These are phyloP conservation scores for Cladophialophora chaetospira DNA, from an alignment of 2,329 filamentous ascomycete species.

Conservation along the genomic window DNA sequence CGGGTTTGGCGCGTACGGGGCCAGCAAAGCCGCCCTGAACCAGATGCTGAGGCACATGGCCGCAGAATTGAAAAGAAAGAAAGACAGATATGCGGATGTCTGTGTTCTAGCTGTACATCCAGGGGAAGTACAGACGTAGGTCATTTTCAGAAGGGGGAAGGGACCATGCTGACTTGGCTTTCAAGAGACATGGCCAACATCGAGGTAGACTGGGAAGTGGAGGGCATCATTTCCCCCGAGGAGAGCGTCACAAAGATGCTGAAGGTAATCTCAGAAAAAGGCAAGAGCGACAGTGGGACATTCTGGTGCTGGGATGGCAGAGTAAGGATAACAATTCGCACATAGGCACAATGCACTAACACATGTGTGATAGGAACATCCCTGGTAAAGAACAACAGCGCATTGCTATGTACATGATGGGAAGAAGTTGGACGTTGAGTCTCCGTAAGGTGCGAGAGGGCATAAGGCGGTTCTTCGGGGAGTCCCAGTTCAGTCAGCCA, in stretches of 20 bases:
- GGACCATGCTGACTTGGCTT: constrained; percentile 11
- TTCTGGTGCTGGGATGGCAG: constrained; percentile 60
- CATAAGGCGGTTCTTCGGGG: too few relatives aligned
- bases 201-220: constrained; percentile 54
- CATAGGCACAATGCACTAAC: not conserved
- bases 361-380: constrained; percentile 19
- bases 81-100: constrained; percentile 39
- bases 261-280: constrained; percentile 53
- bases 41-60: constrained; percentile 59
- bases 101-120: constrained; percentile 58
- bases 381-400: too few relatives aligned
- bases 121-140: constrained; percentile 57
- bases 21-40: constrained; percentile 60
- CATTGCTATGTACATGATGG: too few relatives aligned
- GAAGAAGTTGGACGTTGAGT: too few relatives aligned
- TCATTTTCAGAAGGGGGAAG: not conserved
- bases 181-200: constrained; percentile 57
- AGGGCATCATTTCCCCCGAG: constrained; percentile 54
- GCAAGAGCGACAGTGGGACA: constrained; percentile 52
- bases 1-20: constrained; percentile 60
- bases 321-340: constrained; percentile 36
- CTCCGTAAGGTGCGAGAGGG: too few relatives aligned
- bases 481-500: too few relatives aligned
- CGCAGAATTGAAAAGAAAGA: constrained; percentile 55
- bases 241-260: constrained; percentile 56